A percentile compares a stretch with the other conserved stretches of the same genome.
Conservation (phyloP, 129 eudicot genomes). For the Lonicera japonica region DNA sequence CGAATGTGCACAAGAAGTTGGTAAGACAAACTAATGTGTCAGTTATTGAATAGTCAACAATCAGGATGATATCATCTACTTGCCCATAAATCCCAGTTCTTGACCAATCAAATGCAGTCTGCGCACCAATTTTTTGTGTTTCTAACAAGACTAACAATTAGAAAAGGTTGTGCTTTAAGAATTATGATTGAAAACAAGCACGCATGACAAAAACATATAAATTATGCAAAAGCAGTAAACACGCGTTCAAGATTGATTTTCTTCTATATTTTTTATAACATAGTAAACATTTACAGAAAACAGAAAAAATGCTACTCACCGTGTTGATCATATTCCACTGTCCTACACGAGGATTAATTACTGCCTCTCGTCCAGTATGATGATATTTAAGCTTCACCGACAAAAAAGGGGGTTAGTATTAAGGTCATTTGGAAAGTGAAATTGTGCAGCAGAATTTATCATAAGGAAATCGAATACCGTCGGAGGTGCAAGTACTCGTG, state of each 20-base stretch:
- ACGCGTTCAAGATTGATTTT: neutral
- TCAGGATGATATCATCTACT: too few species aligned
- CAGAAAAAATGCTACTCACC: slow-evolving; percentile 23
- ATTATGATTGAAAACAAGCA: too few species aligned
- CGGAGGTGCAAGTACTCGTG: slow-evolving; percentile 74
- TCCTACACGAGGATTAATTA: slow-evolving; percentile 58
- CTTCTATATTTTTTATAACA: too few species aligned
- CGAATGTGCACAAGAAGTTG: too few species aligned
- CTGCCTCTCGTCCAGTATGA: slow-evolving; percentile 30
- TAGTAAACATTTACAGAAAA: neutral
- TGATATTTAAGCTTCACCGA: slow-evolving; percentile 57
- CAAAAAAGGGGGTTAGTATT: neutral
- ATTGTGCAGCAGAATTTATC: neutral
- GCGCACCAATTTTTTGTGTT: too few species aligned
- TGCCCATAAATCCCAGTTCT: too few species aligned
- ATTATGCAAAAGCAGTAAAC: neutral
- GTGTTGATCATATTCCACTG: slow-evolving; percentile 83
- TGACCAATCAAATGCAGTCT: too few species aligned
- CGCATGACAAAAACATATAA: too few species aligned
- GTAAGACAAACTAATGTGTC: too few species aligned
- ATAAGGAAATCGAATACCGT: slow-evolving; percentile 21
- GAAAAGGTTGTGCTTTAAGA: too few species aligned
- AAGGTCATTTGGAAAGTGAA: neutral
- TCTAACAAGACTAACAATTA: too few species aligned
- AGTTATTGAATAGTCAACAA: too few species aligned